Evolutionary conservation across 2,329 filamentous ascomycete genomes (phyloP), one percentile per base, ranked within the genome.

Genomic region (Metarhizium robertsii): DNA sequence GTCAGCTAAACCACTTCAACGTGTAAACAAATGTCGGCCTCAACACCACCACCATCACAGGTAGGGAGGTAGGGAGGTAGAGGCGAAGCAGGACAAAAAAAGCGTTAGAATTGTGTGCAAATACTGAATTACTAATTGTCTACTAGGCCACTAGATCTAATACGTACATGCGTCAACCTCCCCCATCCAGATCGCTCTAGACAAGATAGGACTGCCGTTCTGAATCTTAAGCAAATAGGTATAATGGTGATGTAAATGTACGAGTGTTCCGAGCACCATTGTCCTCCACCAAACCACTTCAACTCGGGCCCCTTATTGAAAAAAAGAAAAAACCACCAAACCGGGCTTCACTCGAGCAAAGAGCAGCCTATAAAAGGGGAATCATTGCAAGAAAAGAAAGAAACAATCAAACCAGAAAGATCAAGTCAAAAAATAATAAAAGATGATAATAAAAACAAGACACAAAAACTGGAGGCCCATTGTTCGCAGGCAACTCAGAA

Each of bases 61-160:
- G 25, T 25, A 25, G 3, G 3, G 25, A 6, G 4, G 25, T 16
- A 30, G 25, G 1, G 25, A 6, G 4, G 25, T 16, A 30, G 16
- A 48, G 11, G 32, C 29, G 32, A 51, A 2, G 36, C 2, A n/a
- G 20, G 32, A 18, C 30, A n/a, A 16, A 25, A 25, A 25, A 46
- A 8, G 18, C 8, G 20, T 10, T n/a, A n/a, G 25, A 36, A 20
- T 18, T 40, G 38, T 36, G 45, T 60, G 60, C 66, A 64, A 67
- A 68, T 65, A 61, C 64, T 58, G 61, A 66, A 61, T 65, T 66
- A 63, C 53, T 55, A 47, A 65, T 65, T 67, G 64, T 65, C 63
- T 66, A 66, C 63, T 60, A 62, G 65, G 62, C 67, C 66, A 67
- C 65, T 66, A 69, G 61, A 62, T 64, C 55, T 52, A 62, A 58